Evolutionary conservation across 2,329 filamentous ascomycete species (phyloP).

Genomic region (Neopestalotiopsis sp.): DNA sequence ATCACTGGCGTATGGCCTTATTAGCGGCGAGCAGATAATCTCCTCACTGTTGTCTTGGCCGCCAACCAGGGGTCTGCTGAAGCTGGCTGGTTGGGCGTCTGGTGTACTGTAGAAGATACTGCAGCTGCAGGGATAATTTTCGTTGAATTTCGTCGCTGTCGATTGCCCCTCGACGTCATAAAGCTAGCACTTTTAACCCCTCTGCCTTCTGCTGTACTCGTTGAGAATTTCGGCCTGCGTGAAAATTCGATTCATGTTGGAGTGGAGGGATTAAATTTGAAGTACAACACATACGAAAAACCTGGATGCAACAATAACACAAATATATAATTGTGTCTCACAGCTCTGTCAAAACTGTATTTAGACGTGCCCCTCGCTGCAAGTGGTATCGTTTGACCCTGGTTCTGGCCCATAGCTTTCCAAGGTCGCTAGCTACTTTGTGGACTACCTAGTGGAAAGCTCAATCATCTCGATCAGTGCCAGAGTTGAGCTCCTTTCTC

Average conservation of each 20-base stretch:
- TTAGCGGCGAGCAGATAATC: background rate
- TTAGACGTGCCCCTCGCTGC: background rate
- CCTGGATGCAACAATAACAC: background rate
- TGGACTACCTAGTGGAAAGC: constrained; percentile 9
- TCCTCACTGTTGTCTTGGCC: background rate
- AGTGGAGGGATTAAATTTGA: background rate
- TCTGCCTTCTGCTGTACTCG: background rate
- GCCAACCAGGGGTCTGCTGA: background rate
- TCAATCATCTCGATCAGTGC: background rate
- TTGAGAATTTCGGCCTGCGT: background rate
- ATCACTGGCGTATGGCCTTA: background rate
- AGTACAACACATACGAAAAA: background rate
- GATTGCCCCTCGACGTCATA: constrained; percentile 37
- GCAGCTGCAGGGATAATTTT: constrained; percentile 18
- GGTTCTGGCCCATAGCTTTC: constrained; percentile 11
- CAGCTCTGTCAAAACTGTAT: background rate
- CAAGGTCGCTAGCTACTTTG: constrained; percentile 3
- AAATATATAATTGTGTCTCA: background rate
- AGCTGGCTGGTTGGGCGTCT: background rate
- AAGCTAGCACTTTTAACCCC: constrained; percentile 19
- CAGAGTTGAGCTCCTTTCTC: background rate
- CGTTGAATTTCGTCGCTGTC: constrained; percentile 21
- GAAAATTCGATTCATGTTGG: background rate
- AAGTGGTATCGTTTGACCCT: constrained; percentile 4
- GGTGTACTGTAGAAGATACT: background rate